Evolutionary conservation across 169 alveolate species (phyloP).

Genomic region (Plasmodium ovale): DNA sequence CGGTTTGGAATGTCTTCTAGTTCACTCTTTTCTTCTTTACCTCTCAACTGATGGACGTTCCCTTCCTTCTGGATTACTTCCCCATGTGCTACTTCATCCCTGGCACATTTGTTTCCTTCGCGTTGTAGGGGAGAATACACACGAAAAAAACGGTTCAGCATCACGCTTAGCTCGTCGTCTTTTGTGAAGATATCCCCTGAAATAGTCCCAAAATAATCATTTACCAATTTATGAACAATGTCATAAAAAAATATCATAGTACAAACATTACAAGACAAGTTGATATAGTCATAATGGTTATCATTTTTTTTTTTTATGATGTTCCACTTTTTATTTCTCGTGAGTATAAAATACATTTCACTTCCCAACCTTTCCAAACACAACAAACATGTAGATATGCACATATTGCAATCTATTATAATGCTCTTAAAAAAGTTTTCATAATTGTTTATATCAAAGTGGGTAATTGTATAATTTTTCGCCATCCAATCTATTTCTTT

Average conservation of each 20-base stretch:
- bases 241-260: conserved; percentile 47
- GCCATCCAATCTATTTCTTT: not conserved
- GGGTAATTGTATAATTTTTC: not conserved
- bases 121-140: too few relatives aligned
- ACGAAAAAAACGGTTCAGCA: too few relatives aligned
- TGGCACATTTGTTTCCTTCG: not conserved
- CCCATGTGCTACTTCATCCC: not conserved
- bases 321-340: conserved; percentile 37
- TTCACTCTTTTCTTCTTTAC: too few relatives aligned
- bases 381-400: conserved; percentile 38
- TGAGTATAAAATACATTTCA: conserved; percentile 19
- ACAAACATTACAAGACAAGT: conserved; percentile 56
- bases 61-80: not conserved
- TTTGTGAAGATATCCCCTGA: not conserved
- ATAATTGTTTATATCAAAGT: conserved; percentile 56
- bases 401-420: conserved; percentile 43
- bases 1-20: too few relatives aligned
- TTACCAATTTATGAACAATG: not conserved
- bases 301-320: not conserved
- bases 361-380: conserved; percentile 42
- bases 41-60: not conserved
- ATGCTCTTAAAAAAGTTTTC: conserved; percentile 16
- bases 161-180: too few relatives aligned
- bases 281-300: conserved; percentile 17
- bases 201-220: not conserved